Conservation (phyloP, 805 yeast species). For the Priceomyces fermenticarens region DNA sequence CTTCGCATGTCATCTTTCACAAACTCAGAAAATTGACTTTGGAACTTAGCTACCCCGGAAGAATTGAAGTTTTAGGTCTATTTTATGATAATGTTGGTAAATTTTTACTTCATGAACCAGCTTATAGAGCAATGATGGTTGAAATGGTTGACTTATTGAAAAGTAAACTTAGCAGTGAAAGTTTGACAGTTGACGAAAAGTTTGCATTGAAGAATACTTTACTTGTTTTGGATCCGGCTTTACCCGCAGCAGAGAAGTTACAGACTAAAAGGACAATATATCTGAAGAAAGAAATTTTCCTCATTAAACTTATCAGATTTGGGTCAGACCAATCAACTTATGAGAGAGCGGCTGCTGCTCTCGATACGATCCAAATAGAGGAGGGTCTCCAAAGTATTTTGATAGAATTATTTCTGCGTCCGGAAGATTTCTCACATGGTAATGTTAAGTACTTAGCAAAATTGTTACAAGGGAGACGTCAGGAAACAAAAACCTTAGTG, state of each 20-base stretch:
- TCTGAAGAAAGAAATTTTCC: conserved; percentile 36
- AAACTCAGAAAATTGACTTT: conserved; percentile 61
- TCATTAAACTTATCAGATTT: conserved; percentile 42
- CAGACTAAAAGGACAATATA: conserved; percentile 5
- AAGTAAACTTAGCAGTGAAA: conserved; percentile 45
- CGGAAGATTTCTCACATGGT: conserved; percentile 61
- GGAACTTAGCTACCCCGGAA: conserved; percentile 49
- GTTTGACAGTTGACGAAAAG: conserved; percentile 52
- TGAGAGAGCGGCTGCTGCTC: conserved; percentile 17
- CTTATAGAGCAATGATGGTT: conserved; percentile 55
- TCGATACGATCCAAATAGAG: conserved; percentile 47
- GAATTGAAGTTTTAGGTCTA: conserved; percentile 66
- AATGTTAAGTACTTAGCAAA: conserved; percentile 49
- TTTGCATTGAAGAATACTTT: conserved; percentile 58
- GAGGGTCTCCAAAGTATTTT: conserved; percentile 31
- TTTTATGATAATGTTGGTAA: conserved; percentile 74
- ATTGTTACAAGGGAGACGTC: conserved; percentile 37
- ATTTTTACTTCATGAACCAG: conserved; percentile 55
- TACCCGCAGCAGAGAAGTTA: conserved; percentile 30
- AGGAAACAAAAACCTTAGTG: conserved; percentile 41
- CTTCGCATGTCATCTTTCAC: conserved; percentile 69
- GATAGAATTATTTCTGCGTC: conserved; percentile 48
- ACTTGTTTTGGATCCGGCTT: conserved; percentile 54
- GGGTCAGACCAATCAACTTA: conserved; percentile 43
- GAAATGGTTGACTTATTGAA: conserved; percentile 60